These are phyloP conservation scores for Penicillium coffeae DNA, from an alignment of 495 filamentous ascomycete species.

Conservation along the genomic window DNA sequence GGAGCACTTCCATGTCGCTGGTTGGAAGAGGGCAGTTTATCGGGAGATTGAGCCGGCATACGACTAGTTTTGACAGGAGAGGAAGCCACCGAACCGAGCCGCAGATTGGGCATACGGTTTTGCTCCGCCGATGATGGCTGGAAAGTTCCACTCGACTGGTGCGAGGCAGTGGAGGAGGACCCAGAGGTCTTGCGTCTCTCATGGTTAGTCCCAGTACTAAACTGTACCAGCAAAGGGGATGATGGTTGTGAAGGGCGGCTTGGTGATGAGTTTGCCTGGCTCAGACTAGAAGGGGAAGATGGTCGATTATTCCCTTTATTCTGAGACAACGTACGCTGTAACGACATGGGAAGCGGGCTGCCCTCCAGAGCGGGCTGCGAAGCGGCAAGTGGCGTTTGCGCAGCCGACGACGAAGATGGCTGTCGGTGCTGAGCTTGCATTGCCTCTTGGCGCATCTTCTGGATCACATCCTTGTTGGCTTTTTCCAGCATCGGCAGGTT, in stretches of 20 bases:
- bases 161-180: conserved; percentile 77
- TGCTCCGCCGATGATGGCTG: conserved; percentile 70
- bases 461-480: conserved; percentile 97
- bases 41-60: conserved; percentile 49
- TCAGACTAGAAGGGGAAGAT: conserved; percentile 75
- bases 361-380: conserved; percentile 71
- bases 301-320: conserved; percentile 72
- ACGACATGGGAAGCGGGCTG: conserved; percentile 76
- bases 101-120: conserved; percentile 38
- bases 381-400: conserved; percentile 35
- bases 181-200: conserved; percentile 79
- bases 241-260: conserved; percentile 88
- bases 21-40: conserved; percentile 40
- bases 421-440: conserved; percentile 59
- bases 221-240: conserved; percentile 88
- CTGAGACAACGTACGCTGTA: conserved; percentile 80
- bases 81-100: conserved; percentile 63
- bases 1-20: conserved; percentile 45
- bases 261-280: conserved; percentile 79
- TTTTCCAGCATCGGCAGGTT: conserved; percentile 95
- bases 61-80: conserved; percentile 75
- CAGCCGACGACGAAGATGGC: conserved; percentile 17
- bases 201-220: conserved; percentile 72
- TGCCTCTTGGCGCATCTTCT: conserved; percentile 88
- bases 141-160: conserved; percentile 67